Conservation (phyloP, 768 basidiomycete species). For the Psilocybe cyanescens region DNA sequence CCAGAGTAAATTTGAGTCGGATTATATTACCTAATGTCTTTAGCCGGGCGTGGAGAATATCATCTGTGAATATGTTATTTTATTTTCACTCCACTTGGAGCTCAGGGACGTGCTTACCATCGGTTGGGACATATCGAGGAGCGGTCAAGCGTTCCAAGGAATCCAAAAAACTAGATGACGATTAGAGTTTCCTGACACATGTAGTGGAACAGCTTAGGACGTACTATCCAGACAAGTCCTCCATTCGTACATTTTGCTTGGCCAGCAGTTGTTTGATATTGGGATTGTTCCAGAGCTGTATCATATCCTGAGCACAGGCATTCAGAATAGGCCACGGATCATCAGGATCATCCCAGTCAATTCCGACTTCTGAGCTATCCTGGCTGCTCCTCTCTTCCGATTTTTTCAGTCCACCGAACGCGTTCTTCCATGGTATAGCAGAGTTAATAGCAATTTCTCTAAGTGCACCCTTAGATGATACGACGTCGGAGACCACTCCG, state of each 20-base stretch:
- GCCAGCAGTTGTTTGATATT: conserved; percentile 54
- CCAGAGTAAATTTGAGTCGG: background rate
- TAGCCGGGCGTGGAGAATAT: conserved; percentile 71
- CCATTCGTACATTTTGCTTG: conserved; percentile 56
- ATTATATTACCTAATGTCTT: conserved; percentile 50
- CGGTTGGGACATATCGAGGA: conserved; percentile 64
- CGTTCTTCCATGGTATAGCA: conserved; percentile 50
- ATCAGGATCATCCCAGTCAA: conserved; percentile 50
- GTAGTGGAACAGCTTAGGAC: conserved; percentile 27
- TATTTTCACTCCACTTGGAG: background rate
- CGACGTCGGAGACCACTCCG: conserved; percentile 2
- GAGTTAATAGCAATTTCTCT: conserved; percentile 62
- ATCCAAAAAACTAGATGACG: conserved; percentile 65
- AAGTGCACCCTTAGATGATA: conserved; percentile 17
- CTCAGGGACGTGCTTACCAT: conserved; percentile 46
- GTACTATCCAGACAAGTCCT: conserved; percentile 77
- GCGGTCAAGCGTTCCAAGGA: conserved; percentile 65
- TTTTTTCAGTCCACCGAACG: conserved; percentile 40
- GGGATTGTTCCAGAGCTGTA: conserved; percentile 63
- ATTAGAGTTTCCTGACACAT: background rate
- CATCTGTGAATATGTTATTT: conserved; percentile 44
- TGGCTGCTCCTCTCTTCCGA: conserved; percentile 29
- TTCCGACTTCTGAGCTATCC: conserved; percentile 30
- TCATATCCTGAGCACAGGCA: conserved; percentile 67
- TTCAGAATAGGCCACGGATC: conserved; percentile 63